These are phyloP conservation scores for Allium cepa DNA, from an alignment of 106 monocot species.

Conservation along the genomic window DNA sequence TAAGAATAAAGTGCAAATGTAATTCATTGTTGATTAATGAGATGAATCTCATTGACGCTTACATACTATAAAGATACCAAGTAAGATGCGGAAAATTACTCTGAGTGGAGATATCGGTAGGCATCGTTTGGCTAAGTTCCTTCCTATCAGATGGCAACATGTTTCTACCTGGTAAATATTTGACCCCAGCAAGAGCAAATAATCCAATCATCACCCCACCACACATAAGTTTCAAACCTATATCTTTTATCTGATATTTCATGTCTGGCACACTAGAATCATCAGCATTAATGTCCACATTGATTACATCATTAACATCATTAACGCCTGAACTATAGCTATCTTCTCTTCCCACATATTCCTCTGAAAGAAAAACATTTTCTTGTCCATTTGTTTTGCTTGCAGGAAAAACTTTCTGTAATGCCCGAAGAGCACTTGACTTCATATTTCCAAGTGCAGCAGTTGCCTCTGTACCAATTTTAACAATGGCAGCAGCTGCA, in stretches of 20 bases:
- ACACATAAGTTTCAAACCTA: slow-evolving; percentile 53
- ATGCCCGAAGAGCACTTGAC: slow-evolving; percentile 61
- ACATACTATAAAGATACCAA: too few species aligned
- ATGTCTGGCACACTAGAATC: slow-evolving; percentile 20
- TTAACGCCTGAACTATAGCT: slow-evolving; percentile 8
- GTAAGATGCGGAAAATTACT: slow-evolving; percentile 18
- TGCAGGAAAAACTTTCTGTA: slow-evolving; percentile 68
- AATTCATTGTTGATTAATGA: too few species aligned
- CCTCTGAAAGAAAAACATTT: too few species aligned
- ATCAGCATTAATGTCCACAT: slow-evolving; percentile 14
- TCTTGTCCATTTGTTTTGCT: slow-evolving; percentile 15
- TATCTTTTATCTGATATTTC: slow-evolving; percentile 33
- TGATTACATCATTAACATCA: slow-evolving; percentile 9
- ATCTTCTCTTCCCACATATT: not conserved
- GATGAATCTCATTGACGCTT: too few species aligned
- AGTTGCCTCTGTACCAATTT: slow-evolving; percentile 73
- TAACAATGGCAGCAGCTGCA: slow-evolving; percentile 79
- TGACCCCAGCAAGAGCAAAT: slow-evolving; percentile 41
- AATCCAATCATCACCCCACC: slow-evolving; percentile 57
- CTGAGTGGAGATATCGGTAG: slow-evolving; percentile 17
- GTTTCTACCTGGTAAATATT: slow-evolving; percentile 48
- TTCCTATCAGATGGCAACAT: slow-evolving; percentile 13
- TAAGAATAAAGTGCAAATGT: too few species aligned
- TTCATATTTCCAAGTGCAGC: slow-evolving; percentile 64
- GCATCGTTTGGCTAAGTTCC: slow-evolving; percentile 28